Evolutionary conservation across 2,329 filamentous ascomycete species (phyloP).

Genomic region (Cercospora sp.): DNA sequence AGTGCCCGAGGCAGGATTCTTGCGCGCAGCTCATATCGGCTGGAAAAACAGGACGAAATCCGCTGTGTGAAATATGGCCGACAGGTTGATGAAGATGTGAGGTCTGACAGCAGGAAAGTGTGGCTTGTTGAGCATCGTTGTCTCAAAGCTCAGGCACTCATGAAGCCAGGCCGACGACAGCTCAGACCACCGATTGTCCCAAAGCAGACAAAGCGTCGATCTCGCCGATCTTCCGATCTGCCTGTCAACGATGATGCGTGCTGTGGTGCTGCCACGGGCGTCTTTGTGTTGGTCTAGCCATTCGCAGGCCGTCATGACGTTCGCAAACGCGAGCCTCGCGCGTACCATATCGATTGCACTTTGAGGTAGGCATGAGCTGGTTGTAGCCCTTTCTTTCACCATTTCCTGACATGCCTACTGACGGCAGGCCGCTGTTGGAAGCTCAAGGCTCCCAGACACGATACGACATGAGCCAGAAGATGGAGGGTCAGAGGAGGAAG

Average conservation of each 20-base stretch:
- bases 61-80: background rate
- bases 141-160: background rate
- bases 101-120: background rate
- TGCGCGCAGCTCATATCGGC: background rate
- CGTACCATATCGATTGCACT: background rate
- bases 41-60: background rate
- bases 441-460: constrained; percentile 38
- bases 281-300: constrained; percentile 8
- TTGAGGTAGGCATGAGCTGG: constrained; percentile 5
- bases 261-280: background rate
- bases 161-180: background rate
- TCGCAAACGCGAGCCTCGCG: constrained; percentile 7
- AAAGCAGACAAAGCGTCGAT: constrained; percentile 10
- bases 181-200: background rate
- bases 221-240: constrained; percentile 2
- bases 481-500: constrained; percentile 46
- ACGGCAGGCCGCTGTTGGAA: constrained; percentile 32
- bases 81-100: background rate
- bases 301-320: constrained; percentile 4
- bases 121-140: background rate
- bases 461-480: constrained; percentile 40
- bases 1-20: background rate
- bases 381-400: background rate
- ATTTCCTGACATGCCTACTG: constrained; percentile 18
- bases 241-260: constrained; percentile 1